Percentiles rank a stretch among this genome's conserved stretches.
Evolutionary conservation across 306 rosid genomes (phyloP).

Genomic region (Purshia tridentata): DNA sequence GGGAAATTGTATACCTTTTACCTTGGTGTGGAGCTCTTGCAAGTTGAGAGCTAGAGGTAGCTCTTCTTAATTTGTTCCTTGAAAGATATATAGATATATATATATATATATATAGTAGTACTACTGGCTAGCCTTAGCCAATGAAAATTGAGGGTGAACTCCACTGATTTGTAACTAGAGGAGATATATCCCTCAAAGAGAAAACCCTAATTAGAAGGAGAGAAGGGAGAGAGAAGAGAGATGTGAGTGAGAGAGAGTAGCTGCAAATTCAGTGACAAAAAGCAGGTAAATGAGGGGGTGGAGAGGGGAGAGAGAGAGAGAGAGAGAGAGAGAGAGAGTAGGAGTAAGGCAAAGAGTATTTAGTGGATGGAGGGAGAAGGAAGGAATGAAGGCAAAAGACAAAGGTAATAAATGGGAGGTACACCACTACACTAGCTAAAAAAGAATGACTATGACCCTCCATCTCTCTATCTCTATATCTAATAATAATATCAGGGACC

Average conservation of each 20-base stretch:
- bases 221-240: background rate
- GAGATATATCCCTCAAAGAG: constrained; percentile 36
- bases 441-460: constrained; percentile 87
- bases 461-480: constrained; percentile 25
- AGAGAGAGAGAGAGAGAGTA: constrained; percentile 23
- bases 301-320: constrained; percentile 25
- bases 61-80: constrained; percentile 34
- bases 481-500: constrained; percentile 60
- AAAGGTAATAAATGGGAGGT: constrained; percentile 86
- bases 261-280: constrained; percentile 5
- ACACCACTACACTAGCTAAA: constrained; percentile 38
- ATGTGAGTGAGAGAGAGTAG: background rate
- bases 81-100: constrained; percentile 28
- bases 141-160: constrained; percentile 31
- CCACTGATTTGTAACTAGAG: constrained; percentile 33
- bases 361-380: constrained; percentile 95
- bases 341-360: constrained; percentile 48
- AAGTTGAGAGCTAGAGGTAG: constrained; percentile 25
- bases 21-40: constrained; percentile 39
- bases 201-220: constrained; percentile 55
- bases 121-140: constrained; percentile 36
- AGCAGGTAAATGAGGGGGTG: background rate
- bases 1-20: constrained; percentile 25
- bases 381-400: constrained; percentile 87
- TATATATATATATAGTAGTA: no score